phyloP scores from a whole-genome alignment of 1,284 basidiomycete species.

The Malassezia slooffiae region DNA sequence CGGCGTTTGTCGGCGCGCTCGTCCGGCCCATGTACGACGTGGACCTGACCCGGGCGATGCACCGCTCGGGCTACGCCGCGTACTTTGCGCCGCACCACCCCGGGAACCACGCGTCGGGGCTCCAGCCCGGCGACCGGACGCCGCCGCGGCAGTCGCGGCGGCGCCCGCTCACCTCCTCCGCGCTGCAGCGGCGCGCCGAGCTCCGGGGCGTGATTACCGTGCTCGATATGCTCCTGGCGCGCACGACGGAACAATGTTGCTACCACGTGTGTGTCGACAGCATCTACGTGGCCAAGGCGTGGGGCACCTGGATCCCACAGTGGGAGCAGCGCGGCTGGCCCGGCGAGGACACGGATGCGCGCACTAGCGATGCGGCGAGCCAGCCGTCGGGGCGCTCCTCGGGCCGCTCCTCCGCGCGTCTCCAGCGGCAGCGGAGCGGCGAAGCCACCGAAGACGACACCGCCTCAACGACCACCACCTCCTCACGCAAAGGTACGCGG shows the following conservation, averaged over 20 bases:
- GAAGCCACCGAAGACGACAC: background rate
- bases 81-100: constrained; percentile 15
- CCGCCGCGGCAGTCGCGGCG: constrained; percentile 25
- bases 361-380: constrained; percentile 13
- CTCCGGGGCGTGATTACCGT: constrained; percentile 24
- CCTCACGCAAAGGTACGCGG: constrained; percentile 6
- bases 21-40: too few relatives aligned
- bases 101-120: background rate
- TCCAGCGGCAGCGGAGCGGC: constrained; percentile 9
- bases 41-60: too few relatives aligned
- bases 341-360: constrained; percentile 21
- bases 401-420: constrained; percentile 11
- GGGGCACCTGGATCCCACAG: constrained; percentile 36
- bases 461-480: constrained; percentile 1
- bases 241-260: constrained; percentile 24
- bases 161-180: constrained; percentile 20
- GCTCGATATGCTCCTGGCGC: constrained; percentile 23
- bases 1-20: too few relatives aligned
- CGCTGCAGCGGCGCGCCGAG: constrained; percentile 28
- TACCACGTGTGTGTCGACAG: constrained; percentile 37
- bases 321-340: constrained; percentile 38
- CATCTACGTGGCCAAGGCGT: constrained; percentile 38
- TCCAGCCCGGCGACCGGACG: constrained; percentile 12
- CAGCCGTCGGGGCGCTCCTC: constrained; percentile 8
- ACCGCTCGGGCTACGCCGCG: constrained; percentile 18